These are phyloP conservation scores for Crinitomyces ghanaensis DNA, from an alignment of 805 yeast species.

Conservation along the genomic window DNA sequence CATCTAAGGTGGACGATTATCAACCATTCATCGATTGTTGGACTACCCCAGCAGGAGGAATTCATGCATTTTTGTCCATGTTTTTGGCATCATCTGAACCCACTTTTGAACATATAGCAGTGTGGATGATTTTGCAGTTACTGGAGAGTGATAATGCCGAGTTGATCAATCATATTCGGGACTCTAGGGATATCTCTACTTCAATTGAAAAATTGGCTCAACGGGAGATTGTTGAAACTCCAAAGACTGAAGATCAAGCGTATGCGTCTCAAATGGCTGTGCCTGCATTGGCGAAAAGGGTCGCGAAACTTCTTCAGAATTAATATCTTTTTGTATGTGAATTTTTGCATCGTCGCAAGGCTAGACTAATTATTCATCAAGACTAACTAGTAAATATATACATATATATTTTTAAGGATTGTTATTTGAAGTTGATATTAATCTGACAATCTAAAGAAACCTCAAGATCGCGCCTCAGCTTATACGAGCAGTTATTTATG, in stretches of 20 bases:
- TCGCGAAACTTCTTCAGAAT: conserved; percentile 12
- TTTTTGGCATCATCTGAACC: conserved; percentile 77
- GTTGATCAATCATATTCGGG: conserved; percentile 28
- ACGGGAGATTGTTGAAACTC: conserved; percentile 14
- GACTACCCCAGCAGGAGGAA: conserved; percentile 73
- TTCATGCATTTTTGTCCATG: conserved; percentile 67
- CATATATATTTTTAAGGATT: too few relatives aligned
- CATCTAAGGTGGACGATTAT: conserved; percentile 82
- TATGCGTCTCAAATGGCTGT: conserved; percentile 27
- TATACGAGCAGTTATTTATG: too few relatives aligned
- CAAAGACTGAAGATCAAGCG: conserved; percentile 18
- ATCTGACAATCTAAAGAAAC: too few relatives aligned
- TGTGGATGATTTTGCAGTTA: conserved; percentile 91
- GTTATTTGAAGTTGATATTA: too few relatives aligned
- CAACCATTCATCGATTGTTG: conserved; percentile 68
- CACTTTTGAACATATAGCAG: conserved; percentile 94
- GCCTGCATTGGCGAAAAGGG: conserved; percentile 27
- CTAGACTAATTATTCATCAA: too few relatives aligned
- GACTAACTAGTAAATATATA: too few relatives aligned
- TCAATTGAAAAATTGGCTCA: conserved; percentile 25
- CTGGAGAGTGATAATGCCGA: conserved; percentile 73
- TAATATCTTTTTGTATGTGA: too few relatives aligned
- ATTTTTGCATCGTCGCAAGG: too few relatives aligned
- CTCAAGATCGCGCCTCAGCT: too few relatives aligned
- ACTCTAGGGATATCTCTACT: conserved; percentile 23